A percentile compares a stretch with the other conserved stretches of the same genome.
These are phyloP conservation scores for Sordariomycetes sp. DNA, from an alignment of 2,329 filamentous ascomycete species.

Conservation along the genomic window DNA sequence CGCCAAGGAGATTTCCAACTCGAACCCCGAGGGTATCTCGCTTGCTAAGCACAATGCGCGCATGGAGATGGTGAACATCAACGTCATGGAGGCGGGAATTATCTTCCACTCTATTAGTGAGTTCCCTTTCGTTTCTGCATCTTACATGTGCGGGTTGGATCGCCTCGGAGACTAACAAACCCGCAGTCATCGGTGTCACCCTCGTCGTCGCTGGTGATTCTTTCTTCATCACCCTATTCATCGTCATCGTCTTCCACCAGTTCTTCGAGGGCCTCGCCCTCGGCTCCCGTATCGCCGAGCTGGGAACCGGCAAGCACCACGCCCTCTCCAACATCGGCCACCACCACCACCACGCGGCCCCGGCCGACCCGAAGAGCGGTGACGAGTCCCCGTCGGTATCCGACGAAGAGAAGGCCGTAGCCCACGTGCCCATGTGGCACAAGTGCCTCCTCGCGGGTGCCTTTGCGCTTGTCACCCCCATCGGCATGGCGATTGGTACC, in stretches of 20 bases:
- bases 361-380: slow-evolving; percentile 14
- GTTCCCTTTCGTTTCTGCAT: slow-evolving; percentile 12
- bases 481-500: slow-evolving; percentile 74
- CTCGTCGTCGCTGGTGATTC: slow-evolving; percentile 48
- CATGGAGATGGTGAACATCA: slow-evolving; percentile 46
- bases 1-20: slow-evolving; percentile 18
- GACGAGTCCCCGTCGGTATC: not conserved
- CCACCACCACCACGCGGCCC: slow-evolving; percentile 9
- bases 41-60: slow-evolving; percentile 9
- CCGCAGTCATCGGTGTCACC: slow-evolving; percentile 49
- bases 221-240: slow-evolving; percentile 45
- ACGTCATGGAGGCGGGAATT: slow-evolving; percentile 62
- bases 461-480: slow-evolving; percentile 62
- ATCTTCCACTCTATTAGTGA: slow-evolving; percentile 63
- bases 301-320: slow-evolving; percentile 22
- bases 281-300: slow-evolving; percentile 56
- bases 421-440: slow-evolving; percentile 24
- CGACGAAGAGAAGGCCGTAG: slow-evolving; percentile 8
- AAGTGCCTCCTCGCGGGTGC: slow-evolving; percentile 52
- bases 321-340: slow-evolving; percentile 7
- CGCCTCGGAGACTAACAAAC: not conserved
- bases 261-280: slow-evolving; percentile 70
- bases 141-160: slow-evolving; percentile 7
- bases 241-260: slow-evolving; percentile 68
- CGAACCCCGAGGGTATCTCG: slow-evolving; percentile 14